Base-by-base conservation (phyloP, 768 basidiomycete genomes). In the Tylopilus intermedius region DNA sequence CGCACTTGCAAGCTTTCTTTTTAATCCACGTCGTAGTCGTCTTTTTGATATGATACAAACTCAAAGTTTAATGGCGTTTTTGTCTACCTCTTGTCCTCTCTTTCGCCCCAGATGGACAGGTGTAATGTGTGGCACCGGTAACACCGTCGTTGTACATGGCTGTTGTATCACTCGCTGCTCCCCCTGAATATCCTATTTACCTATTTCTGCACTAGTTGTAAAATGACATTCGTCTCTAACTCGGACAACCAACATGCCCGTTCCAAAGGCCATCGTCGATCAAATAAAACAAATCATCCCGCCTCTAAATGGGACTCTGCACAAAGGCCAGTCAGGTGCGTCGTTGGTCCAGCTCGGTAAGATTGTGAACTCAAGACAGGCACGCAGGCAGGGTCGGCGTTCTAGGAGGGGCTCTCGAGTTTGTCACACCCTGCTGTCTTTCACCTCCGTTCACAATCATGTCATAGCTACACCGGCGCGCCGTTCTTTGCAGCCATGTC, bases 401-500 rank as follows among this genome's bases (percentile, higher is more conserved):
- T 10, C 76, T 99, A 14, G 95, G 95, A 55, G 95, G 95, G 29
- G 92, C 93, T 35, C 74, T 87, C 58, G 95, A 97, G 94, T 96
- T 61, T 71, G 89, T 66, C 48, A 4, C 27, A 21, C 32, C 2
- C 18, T 13, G 35, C n/a, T 4, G 2, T 18, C 1, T 7, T 21
- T 13, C 40, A 22, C 4, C 47, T 27, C n/a, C 46, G 32, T 18
- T 21, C 39, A 43, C 22, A 44, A 8, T 15, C 15, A 35, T n/a
- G 14, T 14, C 41, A 14, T 56, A 96, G 95, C 67, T 98, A 97
- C 70, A 90, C 94, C 0, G 96, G 96, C 14, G 96, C 96, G 18
- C 96, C 96, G 0, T 99, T 84, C 77, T 98, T 97, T 67, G 89
- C 94, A 4, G 84, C 92, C 33, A 91, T 96, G 61, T 86, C 94